Evolutionary conservation across 805 yeast genomes (phyloP).

Genomic region (Wickerhamiella brachini): DNA sequence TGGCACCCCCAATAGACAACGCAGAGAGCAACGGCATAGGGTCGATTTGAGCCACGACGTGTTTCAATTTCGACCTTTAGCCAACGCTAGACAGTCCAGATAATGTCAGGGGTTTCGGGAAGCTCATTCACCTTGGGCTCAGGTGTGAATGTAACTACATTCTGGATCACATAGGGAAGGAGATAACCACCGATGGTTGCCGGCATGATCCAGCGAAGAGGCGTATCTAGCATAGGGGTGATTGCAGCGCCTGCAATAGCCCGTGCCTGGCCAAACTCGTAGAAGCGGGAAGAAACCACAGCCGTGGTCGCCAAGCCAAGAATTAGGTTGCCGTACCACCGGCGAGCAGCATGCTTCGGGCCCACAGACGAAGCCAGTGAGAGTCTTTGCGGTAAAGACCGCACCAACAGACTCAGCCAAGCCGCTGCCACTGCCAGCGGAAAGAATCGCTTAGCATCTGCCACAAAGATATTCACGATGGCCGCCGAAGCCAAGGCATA

Average conservation of each 20-base stretch:
- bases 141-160: background rate
- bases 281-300: background rate
- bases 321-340: background rate
- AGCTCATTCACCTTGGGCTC: background rate
- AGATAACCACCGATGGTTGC: background rate
- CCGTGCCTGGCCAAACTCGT: background rate
- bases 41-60: too few species aligned
- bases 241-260: background rate
- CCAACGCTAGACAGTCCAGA: background rate
- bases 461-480: background rate
- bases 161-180: background rate
- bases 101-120: background rate
- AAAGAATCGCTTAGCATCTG: background rate
- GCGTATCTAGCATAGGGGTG: background rate
- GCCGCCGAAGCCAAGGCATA: background rate
- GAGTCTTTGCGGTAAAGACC: background rate
- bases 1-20: too few species aligned
- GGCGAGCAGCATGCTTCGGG: background rate
- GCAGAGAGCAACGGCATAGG: too few species aligned
- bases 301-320: background rate
- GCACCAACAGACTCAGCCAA: background rate
- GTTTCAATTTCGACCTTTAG: too few species aligned
- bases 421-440: background rate
- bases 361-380: background rate
- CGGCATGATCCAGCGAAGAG: background rate